phyloP scores from a whole-genome alignment of 2,329 filamentous ascomycete species.

The Apiospora kogelbergensis region DNA sequence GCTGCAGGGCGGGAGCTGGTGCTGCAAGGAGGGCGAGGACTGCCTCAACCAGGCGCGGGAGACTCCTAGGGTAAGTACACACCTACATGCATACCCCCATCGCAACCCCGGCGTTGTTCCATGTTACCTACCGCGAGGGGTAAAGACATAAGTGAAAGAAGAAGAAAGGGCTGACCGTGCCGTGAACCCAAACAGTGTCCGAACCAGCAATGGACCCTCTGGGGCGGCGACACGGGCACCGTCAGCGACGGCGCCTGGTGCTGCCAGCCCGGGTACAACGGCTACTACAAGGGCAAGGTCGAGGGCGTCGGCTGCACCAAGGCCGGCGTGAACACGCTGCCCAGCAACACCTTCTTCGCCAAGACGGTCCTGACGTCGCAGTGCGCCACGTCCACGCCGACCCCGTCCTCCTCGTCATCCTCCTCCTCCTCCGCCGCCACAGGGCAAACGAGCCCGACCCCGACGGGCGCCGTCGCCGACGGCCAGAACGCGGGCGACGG shows the following conservation, averaged over 20 bases:
- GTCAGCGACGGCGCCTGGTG: neutral
- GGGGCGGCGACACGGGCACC: neutral
- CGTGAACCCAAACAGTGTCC: neutral
- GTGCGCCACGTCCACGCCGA: neutral
- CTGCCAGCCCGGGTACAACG: neutral
- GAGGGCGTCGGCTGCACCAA: neutral
- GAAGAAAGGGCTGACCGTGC: neutral
- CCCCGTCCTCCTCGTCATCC: neutral
- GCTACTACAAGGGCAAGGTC: neutral
- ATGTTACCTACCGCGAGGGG: no score
- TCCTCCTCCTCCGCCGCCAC: neutral
- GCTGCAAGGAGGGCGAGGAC: slow-evolving; percentile 2
- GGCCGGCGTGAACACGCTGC: neutral
- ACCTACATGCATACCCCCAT: neutral
- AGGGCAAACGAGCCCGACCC: neutral
- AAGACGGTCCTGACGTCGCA: neutral
- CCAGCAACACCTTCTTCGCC: neutral
- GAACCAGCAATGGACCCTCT: slow-evolving; percentile 1
- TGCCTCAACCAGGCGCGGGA: neutral
- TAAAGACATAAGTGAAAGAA: neutral
- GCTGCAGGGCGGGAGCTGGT: neutral
- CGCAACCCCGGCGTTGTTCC: no score
- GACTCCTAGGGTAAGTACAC: neutral
- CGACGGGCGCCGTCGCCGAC: neutral
- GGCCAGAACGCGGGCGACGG: neutral